Percentiles rank a stretch among this genome's conserved stretches.
Evolutionary conservation across 345 rosid species (phyloP).

Genomic region (Eucalyptus lansdowneana): DNA sequence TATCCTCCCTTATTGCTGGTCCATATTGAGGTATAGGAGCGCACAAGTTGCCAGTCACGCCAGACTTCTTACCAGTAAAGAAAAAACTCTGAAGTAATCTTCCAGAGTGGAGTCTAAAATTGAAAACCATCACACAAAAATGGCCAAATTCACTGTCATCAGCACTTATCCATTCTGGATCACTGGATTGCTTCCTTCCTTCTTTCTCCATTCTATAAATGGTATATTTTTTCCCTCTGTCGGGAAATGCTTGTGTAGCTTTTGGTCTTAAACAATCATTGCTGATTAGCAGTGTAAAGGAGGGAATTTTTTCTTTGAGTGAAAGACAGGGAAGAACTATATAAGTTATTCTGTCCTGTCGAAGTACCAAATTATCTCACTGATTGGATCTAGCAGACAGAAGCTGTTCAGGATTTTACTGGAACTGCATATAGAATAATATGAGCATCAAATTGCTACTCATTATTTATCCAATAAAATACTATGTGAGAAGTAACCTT

Average conservation of each 20-base stretch:
- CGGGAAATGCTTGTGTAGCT: neutral
- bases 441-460: neutral
- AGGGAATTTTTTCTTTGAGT: neutral
- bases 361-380: neutral
- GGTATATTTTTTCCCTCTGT: neutral
- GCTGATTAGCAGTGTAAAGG: neutral
- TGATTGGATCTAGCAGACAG: neutral
- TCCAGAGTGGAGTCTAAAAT: neutral
- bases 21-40: neutral
- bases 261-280: neutral
- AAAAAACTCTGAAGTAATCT: neutral
- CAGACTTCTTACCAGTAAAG: neutral
- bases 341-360: neutral
- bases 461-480: neutral
- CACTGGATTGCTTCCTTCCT: neutral
- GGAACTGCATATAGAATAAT: neutral
- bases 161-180: neutral
- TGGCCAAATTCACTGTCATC: neutral
- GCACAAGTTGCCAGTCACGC: neutral
- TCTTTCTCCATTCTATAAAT: neutral
- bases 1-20: neutral
- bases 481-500: neutral
- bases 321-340: neutral
- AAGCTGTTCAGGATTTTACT: neutral
- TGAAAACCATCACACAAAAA: neutral